Evolutionary conservation across 306 rosid species (phyloP).

Genomic region (Erythrophleum fordii): DNA sequence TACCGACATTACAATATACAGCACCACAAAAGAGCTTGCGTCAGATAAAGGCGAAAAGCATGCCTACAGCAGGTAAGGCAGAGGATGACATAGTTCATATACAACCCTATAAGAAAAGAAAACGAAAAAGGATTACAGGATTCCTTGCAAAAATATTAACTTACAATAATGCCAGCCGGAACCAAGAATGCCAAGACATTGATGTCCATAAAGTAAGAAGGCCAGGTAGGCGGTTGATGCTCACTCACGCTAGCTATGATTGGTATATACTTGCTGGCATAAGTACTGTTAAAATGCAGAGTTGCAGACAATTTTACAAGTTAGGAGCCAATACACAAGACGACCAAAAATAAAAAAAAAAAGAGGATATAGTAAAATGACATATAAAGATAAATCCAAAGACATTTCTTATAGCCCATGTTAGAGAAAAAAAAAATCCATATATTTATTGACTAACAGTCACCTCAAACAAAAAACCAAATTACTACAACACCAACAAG

Average conservation of each 20-base stretch:
- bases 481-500: too few species aligned
- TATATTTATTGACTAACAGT: constrained; percentile 29
- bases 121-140: background rate
- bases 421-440: background rate
- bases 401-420: constrained; percentile 16
- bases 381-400: constrained; percentile 1
- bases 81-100: constrained; percentile 30
- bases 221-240: constrained; percentile 99
- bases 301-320: constrained; percentile 31
- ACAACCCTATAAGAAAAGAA: constrained; percentile 10
- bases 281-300: constrained; percentile 65
- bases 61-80: constrained; percentile 64
- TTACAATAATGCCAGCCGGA: constrained; percentile 97
- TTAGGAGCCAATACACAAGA: constrained; percentile 13
- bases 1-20: constrained; percentile 86
- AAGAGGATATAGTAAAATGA: constrained; percentile 17
- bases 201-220: constrained; percentile 99
- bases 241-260: constrained; percentile 99
- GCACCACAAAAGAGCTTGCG: constrained; percentile 92
- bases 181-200: constrained; percentile 97
- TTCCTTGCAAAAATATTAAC: constrained; percentile 33
- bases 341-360: constrained; percentile 1
- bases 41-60: constrained; percentile 94
- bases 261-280: constrained; percentile 99
- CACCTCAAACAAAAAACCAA: constrained; percentile 25